phyloP scores from a whole-genome alignment of 352 stramenopile genomes.

The Thalassiosira exigua region DNA sequence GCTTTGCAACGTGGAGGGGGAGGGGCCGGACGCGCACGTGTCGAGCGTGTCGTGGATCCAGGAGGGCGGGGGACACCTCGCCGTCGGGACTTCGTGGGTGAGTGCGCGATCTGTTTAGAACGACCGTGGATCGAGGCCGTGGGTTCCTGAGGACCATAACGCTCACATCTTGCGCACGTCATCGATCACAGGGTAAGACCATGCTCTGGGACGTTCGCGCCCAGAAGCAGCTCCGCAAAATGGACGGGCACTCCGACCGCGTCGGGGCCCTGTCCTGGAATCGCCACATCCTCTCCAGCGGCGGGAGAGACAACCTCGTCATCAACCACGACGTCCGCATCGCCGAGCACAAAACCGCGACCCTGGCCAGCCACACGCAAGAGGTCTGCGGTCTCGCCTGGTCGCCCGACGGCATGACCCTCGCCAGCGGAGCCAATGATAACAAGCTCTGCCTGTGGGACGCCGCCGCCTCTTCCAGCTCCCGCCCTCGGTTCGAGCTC shows the following conservation, averaged over 20 bases:
- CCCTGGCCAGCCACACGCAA: constrained; percentile 94
- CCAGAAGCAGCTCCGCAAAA: constrained; percentile 91
- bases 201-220: constrained; percentile 97
- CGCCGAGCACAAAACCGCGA: constrained; percentile 88
- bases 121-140: not conserved
- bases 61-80: constrained; percentile 87
- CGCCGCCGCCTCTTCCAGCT: constrained; percentile 61
- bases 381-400: constrained; percentile 98
- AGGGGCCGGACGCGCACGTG: constrained; percentile 93
- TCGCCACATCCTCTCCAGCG: constrained; percentile 91
- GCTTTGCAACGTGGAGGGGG: constrained; percentile 87
- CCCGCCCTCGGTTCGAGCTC: constrained; percentile 50
- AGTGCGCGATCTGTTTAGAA: constrained; percentile 2
- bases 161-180: not conserved
- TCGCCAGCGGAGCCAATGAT: constrained; percentile 97
- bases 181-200: constrained; percentile 85
- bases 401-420: constrained; percentile 94
- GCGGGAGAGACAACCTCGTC: constrained; percentile 94
- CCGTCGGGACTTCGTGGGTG: constrained; percentile 91
- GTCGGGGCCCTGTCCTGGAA: constrained; percentile 97
- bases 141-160: not conserved
- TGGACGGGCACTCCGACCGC: constrained; percentile 90
- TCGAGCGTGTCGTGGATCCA: constrained; percentile 95
- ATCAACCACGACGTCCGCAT: constrained; percentile 92
- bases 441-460: constrained; percentile 98